These are phyloP conservation scores for Myriosclerotinia scirpicola DNA, from an alignment of 2,329 filamentous ascomycete species.

Conservation along the genomic window DNA sequence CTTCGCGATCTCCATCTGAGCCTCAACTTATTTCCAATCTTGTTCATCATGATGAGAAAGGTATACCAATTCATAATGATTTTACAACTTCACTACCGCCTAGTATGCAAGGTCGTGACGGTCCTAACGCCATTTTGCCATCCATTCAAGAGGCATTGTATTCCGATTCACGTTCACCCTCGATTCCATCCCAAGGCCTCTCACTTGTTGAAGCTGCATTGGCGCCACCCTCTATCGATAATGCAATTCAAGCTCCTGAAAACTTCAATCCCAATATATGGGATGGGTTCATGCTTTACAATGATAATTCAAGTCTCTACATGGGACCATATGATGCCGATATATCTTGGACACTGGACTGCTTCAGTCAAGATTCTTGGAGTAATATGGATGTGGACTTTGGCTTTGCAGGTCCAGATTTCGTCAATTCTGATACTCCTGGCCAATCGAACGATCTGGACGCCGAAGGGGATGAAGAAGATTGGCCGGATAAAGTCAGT, in stretches of 20 bases:
- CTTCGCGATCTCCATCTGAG: constrained; percentile 24
- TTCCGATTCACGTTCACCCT: constrained; percentile 18
- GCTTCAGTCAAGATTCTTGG: constrained; percentile 24
- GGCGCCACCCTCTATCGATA: constrained; percentile 27
- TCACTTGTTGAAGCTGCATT: constrained; percentile 38
- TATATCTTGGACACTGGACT: constrained; percentile 38
- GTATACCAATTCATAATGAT: neutral
- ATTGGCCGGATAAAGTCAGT: constrained; percentile 37
- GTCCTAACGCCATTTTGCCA: constrained; percentile 6
- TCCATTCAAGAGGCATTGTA: constrained; percentile 17
- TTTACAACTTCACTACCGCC: constrained; percentile 4
- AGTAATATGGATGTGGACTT: constrained; percentile 18
- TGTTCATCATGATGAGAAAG: constrained; percentile 25
- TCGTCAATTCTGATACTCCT: neutral
- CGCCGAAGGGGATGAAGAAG: constrained; percentile 35
- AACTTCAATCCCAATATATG: constrained; percentile 32
- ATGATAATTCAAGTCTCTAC: constrained; percentile 31
- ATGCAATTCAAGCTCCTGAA: constrained; percentile 28
- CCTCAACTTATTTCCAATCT: constrained; percentile 22
- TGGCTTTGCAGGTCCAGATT: neutral
- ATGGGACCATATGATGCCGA: constrained; percentile 39
- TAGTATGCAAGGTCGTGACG: neutral
- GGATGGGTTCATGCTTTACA: constrained; percentile 37
- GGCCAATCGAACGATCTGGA: constrained; percentile 27
- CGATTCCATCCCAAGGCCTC: constrained; percentile 31